Percentiles rank a stretch among this genome's conserved stretches.
These are phyloP conservation scores for Penicillium sp. DNA, from an alignment of 2,329 filamentous ascomycete species.

Conservation along the genomic window DNA sequence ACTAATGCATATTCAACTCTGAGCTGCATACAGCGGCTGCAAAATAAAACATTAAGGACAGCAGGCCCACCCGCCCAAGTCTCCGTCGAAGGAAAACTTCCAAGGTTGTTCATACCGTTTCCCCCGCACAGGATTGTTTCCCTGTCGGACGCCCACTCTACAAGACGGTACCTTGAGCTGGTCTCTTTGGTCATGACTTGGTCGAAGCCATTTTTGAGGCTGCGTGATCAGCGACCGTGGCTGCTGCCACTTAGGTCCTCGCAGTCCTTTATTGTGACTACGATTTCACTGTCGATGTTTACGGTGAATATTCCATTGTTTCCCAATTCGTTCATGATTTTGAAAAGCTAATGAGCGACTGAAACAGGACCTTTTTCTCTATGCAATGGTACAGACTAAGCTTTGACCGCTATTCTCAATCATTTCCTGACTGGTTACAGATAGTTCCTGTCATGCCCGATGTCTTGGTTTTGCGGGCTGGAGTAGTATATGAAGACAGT, in stretches of 20 bases:
- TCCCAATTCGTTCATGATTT: neutral
- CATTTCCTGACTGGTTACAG: conserved; percentile 8
- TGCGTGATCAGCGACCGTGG: conserved; percentile 13
- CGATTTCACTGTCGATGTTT: conserved; percentile 40
- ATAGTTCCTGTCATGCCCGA: conserved; percentile 20
- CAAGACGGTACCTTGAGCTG: neutral
- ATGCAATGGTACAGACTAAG: conserved; percentile 16
- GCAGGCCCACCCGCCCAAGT: neutral
- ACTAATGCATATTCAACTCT: neutral
- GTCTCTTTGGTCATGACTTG: conserved; percentile 3
- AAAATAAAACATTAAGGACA: neutral
- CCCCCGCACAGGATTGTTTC: neutral
- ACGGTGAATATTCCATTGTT: conserved; percentile 3
- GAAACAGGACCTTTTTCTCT: conserved; percentile 18
- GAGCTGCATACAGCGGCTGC: neutral
- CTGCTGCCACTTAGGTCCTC: conserved; percentile 55
- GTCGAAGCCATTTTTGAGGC: conserved; percentile 8
- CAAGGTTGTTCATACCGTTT: neutral
- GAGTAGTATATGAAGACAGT: conserved; percentile 17
- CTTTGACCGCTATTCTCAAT: neutral
- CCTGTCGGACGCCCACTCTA: neutral
- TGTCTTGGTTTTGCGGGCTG: conserved; percentile 16
- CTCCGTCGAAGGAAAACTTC: neutral
- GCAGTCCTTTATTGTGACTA: conserved; percentile 58
- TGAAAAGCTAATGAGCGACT: neutral